phyloP scores from a whole-genome alignment of 805 yeast genomes.

The Komagataella phaffii region DNA sequence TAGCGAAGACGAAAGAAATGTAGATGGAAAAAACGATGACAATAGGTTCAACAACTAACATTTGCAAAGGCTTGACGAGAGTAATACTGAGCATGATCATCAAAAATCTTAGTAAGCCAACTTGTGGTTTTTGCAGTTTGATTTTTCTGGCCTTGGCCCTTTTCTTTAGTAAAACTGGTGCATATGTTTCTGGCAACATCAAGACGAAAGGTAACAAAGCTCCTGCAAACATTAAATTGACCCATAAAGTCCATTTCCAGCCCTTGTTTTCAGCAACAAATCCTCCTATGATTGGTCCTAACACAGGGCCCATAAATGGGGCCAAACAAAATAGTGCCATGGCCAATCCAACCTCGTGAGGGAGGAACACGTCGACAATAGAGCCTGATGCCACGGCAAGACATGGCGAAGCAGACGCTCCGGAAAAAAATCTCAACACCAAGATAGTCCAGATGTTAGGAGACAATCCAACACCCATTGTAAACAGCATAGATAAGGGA shows the following conservation, averaged over 20 bases:
- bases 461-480: constrained; percentile 62
- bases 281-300: constrained; percentile 67
- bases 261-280: constrained; percentile 51
- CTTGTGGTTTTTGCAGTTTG: constrained; percentile 24
- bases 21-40: constrained; percentile 57
- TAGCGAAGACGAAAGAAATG: constrained; percentile 66
- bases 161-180: constrained; percentile 43
- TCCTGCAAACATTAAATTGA: constrained; percentile 55
- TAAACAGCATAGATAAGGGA: constrained; percentile 57
- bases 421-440: constrained; percentile 62
- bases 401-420: constrained; percentile 70
- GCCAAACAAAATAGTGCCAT: constrained; percentile 68
- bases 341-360: constrained; percentile 55
- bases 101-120: constrained; percentile 20
- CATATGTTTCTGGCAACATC: constrained; percentile 58
- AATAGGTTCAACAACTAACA: constrained; percentile 66
- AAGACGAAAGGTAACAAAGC: constrained; percentile 30
- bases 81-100: constrained; percentile 34
- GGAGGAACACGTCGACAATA: constrained; percentile 62
- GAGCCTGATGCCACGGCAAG: constrained; percentile 81
- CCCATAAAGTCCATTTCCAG: constrained; percentile 66
- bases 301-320: constrained; percentile 70
- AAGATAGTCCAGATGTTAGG: constrained; percentile 46
- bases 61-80: constrained; percentile 48
- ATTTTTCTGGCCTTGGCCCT: constrained; percentile 52